Base-by-base conservation (phyloP, 441 rosid genomes). In the Pelargonium exstipulatum region DNA sequence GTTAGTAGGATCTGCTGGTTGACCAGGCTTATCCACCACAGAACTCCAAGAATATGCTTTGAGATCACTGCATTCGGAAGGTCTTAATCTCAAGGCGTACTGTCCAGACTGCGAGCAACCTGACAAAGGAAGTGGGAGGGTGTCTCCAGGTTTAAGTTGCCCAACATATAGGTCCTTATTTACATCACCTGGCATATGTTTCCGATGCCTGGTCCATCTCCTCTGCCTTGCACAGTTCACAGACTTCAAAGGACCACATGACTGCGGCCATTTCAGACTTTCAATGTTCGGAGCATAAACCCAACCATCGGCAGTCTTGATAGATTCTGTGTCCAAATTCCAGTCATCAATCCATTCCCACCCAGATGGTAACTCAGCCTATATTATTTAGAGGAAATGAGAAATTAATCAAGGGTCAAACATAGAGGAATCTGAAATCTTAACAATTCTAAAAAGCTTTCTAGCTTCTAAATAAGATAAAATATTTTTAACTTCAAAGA, bases 1-100 rank as follows among this genome's bases (percentile, higher is more conserved):
- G 73, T 80, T 76, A 57, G 77, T 70, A 76, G 71, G 61, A 77
- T 53, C 75, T 62, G 75, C 85, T 22, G 73, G 42, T 71, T 65
- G 79, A 70, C 64, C 79, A 72, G 75, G 73, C 78, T 65, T 81
- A 71, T 84, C 81, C 69, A 83, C 95, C 53, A 88, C 87, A 67
- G 85, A 82, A 87, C 97, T 95, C 99, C 99, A 95, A 76, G 90
- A 82, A 82, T 83, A 92, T 64, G 86, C 90, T 77, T 72, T 83
- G 66, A 82, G 73, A 73, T 71, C 72, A 77, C 67, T 77, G 72
- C 70, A 62, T 65, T 72, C 70, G 69, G 79, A 81, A 73, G 98
- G 96, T 75, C 90, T 87, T 76, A 95, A 70, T 65, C 83, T 82
- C 79, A 95, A 75, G 60, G 85, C 77, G 82, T 82, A 86, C 60